Base-by-base conservation (phyloP, 352 stramenopile genomes). In the Globisporangium middletonii region DNA sequence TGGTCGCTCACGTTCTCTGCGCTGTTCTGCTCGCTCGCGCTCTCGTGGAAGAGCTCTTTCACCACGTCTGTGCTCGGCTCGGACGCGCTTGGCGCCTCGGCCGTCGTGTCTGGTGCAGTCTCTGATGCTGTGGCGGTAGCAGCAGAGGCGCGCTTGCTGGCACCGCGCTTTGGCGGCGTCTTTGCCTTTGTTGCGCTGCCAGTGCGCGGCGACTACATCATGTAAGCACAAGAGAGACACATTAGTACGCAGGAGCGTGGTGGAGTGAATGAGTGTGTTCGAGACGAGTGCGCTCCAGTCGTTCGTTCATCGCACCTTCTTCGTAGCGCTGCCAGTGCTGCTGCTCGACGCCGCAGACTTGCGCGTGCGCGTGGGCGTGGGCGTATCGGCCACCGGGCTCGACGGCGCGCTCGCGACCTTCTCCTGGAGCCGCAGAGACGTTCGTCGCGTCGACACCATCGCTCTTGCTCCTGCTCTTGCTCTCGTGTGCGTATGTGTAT, bases 391-490 rank as follows among this genome's bases (percentile, higher is more conserved):
- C 7, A 28, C 44, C 5, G 50, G 27, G 57, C 50, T 51, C 23
- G 57, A 38, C 33, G 51, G 35, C 30, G 57, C 44, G 57, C 57
- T 57, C 28, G 27, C n/a, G 15, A 23, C 26, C 63, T 83, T 78
- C 18, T 74, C 75, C 68, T 87, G 77, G 30, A 90, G 71, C 28
- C 80, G 80, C 50, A 64, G 72, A 30, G 77, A 83, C 53, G 72
- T 79, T 28, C 80, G 57, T 60, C 80, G 75, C 53, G 80, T 90
- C 42, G 74, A 68, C 46, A 90, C 80, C 80, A 90, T 38, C 33
- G 33, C 33, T 90, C 16, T 44, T 53, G 12, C n/a, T 46, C 9
- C 41, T 46, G 41, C 28, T 52, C 13, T 38, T 53, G 15, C 27
- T 48, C 13, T 13, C 19, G 7, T 0, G 16, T 47, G 11, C 33